These are phyloP conservation scores for Colletotrichum lindemuthianum DNA, from an alignment of 2,329 filamentous ascomycete species.

Conservation along the genomic window DNA sequence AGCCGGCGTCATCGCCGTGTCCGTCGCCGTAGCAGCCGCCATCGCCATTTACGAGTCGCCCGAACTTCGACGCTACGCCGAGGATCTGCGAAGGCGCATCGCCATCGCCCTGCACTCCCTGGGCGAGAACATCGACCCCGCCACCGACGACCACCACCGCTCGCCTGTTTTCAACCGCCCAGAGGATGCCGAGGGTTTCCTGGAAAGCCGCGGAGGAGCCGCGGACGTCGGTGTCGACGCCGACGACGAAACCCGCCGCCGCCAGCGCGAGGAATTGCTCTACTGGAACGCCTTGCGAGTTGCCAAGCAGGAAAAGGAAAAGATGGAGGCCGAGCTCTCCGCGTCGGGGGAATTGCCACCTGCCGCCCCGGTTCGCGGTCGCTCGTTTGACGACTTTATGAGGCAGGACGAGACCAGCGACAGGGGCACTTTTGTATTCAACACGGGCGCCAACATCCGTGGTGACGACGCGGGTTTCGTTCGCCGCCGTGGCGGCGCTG, in stretches of 20 bases:
- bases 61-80: slow-evolving; percentile 69
- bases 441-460: slow-evolving; percentile 61
- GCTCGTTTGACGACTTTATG: slow-evolving; percentile 70
- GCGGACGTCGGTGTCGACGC: slow-evolving; percentile 63
- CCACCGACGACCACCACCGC: slow-evolving; percentile 39
- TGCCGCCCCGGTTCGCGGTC: slow-evolving; percentile 42
- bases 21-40: slow-evolving; percentile 66
- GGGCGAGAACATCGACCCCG: slow-evolving; percentile 64
- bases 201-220: slow-evolving; percentile 59
- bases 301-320: slow-evolving; percentile 54
- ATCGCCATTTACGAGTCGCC: slow-evolving; percentile 72
- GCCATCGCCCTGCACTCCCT: slow-evolving; percentile 68
- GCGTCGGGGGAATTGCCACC: slow-evolving; percentile 31
- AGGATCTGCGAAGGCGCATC: slow-evolving; percentile 70
- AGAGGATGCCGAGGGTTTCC: slow-evolving; percentile 72
- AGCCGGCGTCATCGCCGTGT: slow-evolving; percentile 67
- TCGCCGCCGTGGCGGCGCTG: slow-evolving; percentile 51
- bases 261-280: slow-evolving; percentile 72
- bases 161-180: slow-evolving; percentile 72
- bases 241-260: slow-evolving; percentile 68
- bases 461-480: slow-evolving; percentile 55
- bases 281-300: slow-evolving; percentile 71
- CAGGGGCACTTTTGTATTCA: slow-evolving; percentile 66
- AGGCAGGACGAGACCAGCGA: slow-evolving; percentile 61
- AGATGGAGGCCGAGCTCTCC: slow-evolving; percentile 37